Conservation (phyloP, 257 asterid genomes). For the Forsythia viridissima region DNA sequence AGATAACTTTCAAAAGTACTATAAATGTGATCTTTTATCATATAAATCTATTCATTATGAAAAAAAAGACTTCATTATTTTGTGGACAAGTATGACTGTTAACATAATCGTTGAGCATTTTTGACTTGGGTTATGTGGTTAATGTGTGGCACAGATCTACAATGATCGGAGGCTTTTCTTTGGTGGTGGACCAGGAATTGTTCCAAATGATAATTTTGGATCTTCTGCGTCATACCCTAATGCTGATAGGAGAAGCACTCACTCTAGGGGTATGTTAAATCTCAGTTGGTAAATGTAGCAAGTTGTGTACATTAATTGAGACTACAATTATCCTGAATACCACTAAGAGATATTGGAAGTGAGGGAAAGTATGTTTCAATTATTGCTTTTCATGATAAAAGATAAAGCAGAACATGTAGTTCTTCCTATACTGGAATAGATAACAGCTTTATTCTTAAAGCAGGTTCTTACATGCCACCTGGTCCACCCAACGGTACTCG, state of each 20-base stretch:
- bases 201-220: constrained; percentile 72
- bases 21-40: no score
- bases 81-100: not conserved
- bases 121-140: constrained; percentile 36
- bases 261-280: constrained; percentile 66
- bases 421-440: not conserved
- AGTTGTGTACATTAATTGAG: not conserved
- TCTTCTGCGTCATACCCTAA: constrained; percentile 54
- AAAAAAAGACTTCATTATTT: not conserved
- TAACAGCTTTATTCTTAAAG: constrained; percentile 26
- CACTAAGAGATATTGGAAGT: not conserved
- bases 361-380: not conserved
- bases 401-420: not conserved
- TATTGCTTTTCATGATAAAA: not conserved
- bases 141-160: constrained; percentile 59
- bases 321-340: not conserved
- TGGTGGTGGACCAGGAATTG: constrained; percentile 88
- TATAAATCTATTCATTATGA: no score
- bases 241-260: constrained; percentile 79
- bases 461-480: constrained; percentile 84
- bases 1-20: no score
- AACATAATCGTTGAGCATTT: not conserved
- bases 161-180: constrained; percentile 87
- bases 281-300: not conserved
- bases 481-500: constrained; percentile 82